Evolutionary conservation across 495 filamentous ascomycete species (phyloP).

Genomic region (Neurospora sp.): DNA sequence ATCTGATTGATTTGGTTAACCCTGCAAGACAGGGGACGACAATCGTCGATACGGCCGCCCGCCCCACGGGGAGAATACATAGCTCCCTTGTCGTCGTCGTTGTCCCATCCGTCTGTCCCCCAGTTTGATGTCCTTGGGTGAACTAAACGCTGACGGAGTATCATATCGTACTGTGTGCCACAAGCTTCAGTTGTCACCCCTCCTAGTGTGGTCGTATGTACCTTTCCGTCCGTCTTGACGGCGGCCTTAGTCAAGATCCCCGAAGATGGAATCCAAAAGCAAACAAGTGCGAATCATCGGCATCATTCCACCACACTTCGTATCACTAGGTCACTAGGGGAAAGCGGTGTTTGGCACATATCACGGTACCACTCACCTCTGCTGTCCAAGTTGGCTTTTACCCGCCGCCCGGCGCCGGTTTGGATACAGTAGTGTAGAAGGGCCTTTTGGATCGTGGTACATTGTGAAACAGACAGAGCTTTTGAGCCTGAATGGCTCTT

Average conservation of each 20-base stretch:
- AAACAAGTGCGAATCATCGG: background rate
- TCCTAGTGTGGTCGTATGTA: background rate
- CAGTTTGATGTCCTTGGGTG: background rate
- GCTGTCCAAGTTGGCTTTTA: background rate
- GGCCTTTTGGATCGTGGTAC: background rate
- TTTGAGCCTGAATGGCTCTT: too few relatives aligned
- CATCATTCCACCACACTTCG: background rate
- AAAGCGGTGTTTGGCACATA: background rate
- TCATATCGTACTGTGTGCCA: background rate
- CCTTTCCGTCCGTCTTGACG: background rate
- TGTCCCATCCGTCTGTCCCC: background rate
- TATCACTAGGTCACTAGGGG: background rate
- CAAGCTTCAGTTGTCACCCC: background rate
- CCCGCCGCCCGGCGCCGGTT: background rate
- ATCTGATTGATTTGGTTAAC: background rate
- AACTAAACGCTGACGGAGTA: background rate
- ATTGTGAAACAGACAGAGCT: background rate
- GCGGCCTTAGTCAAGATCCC: too few relatives aligned
- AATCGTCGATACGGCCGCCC: background rate
- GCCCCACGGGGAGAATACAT: background rate
- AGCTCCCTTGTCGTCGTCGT: background rate
- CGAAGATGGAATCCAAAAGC: background rate
- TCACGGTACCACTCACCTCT: background rate
- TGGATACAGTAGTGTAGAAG: background rate
- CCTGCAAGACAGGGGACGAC: background rate